Evolutionary conservation across 192 early-diverging fungal species (phyloP), one percentile per base, ranked within the genome.

Genomic region (Endogone sp.): DNA sequence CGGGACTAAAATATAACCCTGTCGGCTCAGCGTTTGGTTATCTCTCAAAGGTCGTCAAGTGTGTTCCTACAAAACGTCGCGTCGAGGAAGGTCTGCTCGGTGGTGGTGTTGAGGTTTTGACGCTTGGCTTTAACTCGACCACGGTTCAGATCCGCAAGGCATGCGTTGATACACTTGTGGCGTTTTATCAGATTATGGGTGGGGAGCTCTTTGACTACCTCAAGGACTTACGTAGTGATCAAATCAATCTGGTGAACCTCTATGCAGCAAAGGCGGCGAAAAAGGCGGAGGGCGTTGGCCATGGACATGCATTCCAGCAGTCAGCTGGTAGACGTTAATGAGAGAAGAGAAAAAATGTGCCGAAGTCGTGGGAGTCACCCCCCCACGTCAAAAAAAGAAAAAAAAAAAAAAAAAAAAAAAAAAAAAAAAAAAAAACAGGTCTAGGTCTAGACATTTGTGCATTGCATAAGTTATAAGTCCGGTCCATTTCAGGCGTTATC

Each of bases 121-220:
- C 55, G 13, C 60, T 71, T 65, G 77, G 77, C 54, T 63, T 74
- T 23, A 79, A 79, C 56, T 60, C 73, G 25, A 30, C 65, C 25
- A 26, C 63, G 29, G 64, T 79, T 22, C 65, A 67, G 23, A 54
- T 74, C 49, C 69, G 77, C 20, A 79, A 79, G 61, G 60, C 72
- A 3, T 74, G 77, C 27, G 77, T 79, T 13, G 69, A 74, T 57
- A 69, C 77, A 13, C 71, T 79, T 22, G 72, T 79, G 16, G 70
- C 54, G 25, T 79, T 79, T 32, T 70, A 79, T 54, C 69, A 79
- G 61, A 29, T 75, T 10, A 25, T 75, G n/a, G 72, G 72, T 24
- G 77, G 68, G 59, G 66, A 63, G 55, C 29, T 79, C 4, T 74
- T 64, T 64, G 49, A 31, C 3, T 71, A 66, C 21, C 60, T 79